phyloP scores from a whole-genome alignment of 805 yeast species.

The Saccharomycopsis sp. region DNA sequence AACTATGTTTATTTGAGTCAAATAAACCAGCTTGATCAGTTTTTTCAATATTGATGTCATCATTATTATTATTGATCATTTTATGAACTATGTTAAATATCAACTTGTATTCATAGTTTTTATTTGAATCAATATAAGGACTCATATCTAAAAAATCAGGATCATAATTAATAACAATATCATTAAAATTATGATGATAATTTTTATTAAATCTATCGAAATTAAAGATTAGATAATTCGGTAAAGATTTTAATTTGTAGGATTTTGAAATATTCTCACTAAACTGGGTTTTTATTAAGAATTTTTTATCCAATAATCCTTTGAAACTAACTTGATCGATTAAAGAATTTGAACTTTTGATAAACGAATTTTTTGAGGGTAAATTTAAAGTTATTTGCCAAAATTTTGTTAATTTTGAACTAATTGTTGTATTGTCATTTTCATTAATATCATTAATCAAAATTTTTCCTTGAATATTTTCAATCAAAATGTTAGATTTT shows the following conservation, averaged over 20 bases:
- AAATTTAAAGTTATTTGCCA: conserved; percentile 49
- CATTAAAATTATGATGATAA: conserved; percentile 42
- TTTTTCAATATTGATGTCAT: conserved; percentile 9
- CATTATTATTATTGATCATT: conserved; percentile 21
- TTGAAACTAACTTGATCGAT: conserved; percentile 39
- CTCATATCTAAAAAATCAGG: conserved; percentile 28
- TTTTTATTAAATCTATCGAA: conserved; percentile 41
- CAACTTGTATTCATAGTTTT: conserved; percentile 29
- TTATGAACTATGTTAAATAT: conserved; percentile 37
- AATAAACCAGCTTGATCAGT: conserved; percentile 17
- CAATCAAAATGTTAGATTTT: conserved; percentile 22
- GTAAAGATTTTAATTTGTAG: conserved; percentile 26
- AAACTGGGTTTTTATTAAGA: conserved; percentile 28
- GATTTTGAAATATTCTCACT: conserved; percentile 23
- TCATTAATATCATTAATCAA: conserved; percentile 22
- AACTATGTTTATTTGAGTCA: conserved; percentile 26
- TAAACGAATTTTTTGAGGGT: conserved; percentile 44
- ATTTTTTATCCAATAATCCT: conserved; percentile 26
- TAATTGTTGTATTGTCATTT: conserved; percentile 19
- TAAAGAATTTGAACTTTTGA: too few species aligned
- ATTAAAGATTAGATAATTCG: conserved; percentile 45
- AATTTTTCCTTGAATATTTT: conserved; percentile 46
- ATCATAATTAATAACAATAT: conserved; percentile 31
- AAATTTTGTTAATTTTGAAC: conserved; percentile 27
- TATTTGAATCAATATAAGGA: conserved; percentile 18